phyloP scores from a whole-genome alignment of 139 green algal genomes.

The Pleodorina starrii region DNA sequence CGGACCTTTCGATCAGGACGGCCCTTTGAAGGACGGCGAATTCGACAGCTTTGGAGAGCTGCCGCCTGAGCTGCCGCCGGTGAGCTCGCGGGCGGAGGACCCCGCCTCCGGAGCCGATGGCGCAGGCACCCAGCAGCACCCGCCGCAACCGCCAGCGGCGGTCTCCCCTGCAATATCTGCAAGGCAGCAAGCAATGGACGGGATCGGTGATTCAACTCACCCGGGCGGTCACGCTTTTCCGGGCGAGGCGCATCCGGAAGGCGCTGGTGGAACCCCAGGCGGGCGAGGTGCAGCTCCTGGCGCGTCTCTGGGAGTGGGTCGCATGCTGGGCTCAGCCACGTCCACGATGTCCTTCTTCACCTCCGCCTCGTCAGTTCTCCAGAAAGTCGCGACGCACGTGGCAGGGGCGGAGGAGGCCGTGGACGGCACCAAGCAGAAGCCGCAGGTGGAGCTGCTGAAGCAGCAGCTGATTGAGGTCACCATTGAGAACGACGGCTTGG shows the following conservation, averaged over 20 bases:
- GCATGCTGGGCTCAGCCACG: conserved; percentile 10
- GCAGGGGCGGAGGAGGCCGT: conserved; percentile 41
- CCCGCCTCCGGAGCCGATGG: background rate
- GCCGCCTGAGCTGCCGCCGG: too few relatives aligned
- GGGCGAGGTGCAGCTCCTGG: too few relatives aligned
- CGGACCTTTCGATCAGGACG: background rate
- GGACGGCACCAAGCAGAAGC: conserved; percentile 35
- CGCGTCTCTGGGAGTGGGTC: background rate
- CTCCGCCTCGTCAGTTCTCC: conserved; percentile 41
- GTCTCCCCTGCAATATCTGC: too few relatives aligned
- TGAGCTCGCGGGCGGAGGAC: background rate
- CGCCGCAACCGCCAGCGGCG: too few relatives aligned
- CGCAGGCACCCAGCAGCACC: too few relatives aligned
- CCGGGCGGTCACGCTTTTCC: too few relatives aligned
- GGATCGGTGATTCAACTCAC: too few relatives aligned
- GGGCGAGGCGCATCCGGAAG: too few relatives aligned
- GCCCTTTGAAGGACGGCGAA: background rate
- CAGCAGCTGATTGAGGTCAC: conserved; percentile 45
- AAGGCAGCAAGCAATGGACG: too few relatives aligned
- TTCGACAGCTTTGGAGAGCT: background rate
- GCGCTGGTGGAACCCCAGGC: too few relatives aligned
- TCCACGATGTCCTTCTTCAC: conserved; percentile 25
- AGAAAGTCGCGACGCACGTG: conserved; percentile 56
- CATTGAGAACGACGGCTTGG: conserved; percentile 37
- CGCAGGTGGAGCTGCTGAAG: conserved; percentile 51